Conservation (phyloP, 2,329 filamentous ascomycete species). For the Cytospora paraplurivora region DNA sequence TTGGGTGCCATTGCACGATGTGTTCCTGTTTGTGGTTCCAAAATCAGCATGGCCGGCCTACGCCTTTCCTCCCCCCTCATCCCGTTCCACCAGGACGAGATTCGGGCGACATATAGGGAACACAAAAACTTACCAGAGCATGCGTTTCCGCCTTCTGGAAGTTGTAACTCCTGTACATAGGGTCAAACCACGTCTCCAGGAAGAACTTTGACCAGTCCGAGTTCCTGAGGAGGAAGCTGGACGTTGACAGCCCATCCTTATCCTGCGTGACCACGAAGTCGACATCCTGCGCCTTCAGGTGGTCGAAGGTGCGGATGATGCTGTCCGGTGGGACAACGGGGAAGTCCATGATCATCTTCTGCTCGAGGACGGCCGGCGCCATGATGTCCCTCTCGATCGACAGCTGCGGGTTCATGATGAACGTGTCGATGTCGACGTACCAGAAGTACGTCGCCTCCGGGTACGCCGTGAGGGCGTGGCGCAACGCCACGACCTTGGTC, state of each 20-base stretch:
- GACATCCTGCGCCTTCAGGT: conserved; percentile 75
- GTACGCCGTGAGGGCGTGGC: conserved; percentile 82
- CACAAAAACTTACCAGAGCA: conserved; percentile 67
- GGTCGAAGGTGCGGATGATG: conserved; percentile 90
- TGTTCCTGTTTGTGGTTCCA: conserved; percentile 62
- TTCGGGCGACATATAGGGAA: neutral
- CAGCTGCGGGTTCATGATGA: conserved; percentile 82
- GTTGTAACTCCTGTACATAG: conserved; percentile 89
- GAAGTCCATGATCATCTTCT: conserved; percentile 79
- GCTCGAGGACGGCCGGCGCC: conserved; percentile 66
- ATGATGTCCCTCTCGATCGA: conserved; percentile 73
- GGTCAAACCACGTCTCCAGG: conserved; percentile 94
- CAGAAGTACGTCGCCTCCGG: conserved; percentile 81
- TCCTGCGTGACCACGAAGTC: conserved; percentile 87
- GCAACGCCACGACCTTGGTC: conserved; percentile 80
- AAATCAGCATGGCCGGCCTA: no score
- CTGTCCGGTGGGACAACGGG: conserved; percentile 93
- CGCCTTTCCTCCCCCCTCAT: neutral
- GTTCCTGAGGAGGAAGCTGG: conserved; percentile 77
- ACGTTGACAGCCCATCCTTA: conserved; percentile 71
- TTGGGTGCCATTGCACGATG: conserved; percentile 95
- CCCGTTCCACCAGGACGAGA: neutral
- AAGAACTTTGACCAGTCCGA: conserved; percentile 94
- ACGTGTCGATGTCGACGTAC: conserved; percentile 79
- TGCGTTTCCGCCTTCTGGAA: conserved; percentile 94